phyloP scores from a whole-genome alignment of 352 stramenopile species.

The Phytopythium aichiense region DNA sequence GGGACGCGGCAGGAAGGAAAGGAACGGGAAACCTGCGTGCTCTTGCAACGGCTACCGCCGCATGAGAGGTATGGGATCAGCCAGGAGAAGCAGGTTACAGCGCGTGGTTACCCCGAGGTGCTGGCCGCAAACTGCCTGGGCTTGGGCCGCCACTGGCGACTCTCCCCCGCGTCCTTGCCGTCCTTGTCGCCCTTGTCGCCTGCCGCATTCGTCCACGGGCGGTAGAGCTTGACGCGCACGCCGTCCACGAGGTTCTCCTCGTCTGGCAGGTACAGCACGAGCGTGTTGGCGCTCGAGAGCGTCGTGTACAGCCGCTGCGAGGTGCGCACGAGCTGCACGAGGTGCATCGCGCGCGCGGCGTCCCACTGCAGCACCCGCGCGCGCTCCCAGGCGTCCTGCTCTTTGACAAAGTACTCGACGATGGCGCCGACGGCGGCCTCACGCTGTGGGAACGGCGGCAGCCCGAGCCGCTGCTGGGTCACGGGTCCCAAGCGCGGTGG shows the following conservation, averaged over 20 bases:
- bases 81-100: too few relatives aligned
- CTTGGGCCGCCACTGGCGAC: slow-evolving; percentile 64
- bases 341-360: slow-evolving; percentile 52
- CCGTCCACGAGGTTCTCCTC: slow-evolving; percentile 58
- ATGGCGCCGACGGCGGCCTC: slow-evolving; percentile 53
- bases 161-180: too few relatives aligned
- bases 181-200: background rate
- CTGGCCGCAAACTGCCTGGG: slow-evolving; percentile 50
- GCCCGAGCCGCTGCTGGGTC: slow-evolving; percentile 24
- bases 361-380: slow-evolving; percentile 72
- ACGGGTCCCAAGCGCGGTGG: slow-evolving; percentile 17
- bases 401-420: slow-evolving; percentile 69
- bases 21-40: background rate
- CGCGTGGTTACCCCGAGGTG: background rate
- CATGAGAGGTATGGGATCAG: background rate
- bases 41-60: background rate
- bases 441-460: slow-evolving; percentile 52
- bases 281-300: slow-evolving; percentile 51
- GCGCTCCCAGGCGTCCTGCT: slow-evolving; percentile 65
- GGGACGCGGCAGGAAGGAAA: background rate
- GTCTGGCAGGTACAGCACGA: slow-evolving; percentile 58
- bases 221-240: slow-evolving; percentile 55
- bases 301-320: slow-evolving; percentile 57
- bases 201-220: slow-evolving; percentile 15
- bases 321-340: slow-evolving; percentile 56